Evolutionary conservation across 2,329 filamentous ascomycete species (phyloP).

Genomic region (Aureobasidium lini): DNA sequence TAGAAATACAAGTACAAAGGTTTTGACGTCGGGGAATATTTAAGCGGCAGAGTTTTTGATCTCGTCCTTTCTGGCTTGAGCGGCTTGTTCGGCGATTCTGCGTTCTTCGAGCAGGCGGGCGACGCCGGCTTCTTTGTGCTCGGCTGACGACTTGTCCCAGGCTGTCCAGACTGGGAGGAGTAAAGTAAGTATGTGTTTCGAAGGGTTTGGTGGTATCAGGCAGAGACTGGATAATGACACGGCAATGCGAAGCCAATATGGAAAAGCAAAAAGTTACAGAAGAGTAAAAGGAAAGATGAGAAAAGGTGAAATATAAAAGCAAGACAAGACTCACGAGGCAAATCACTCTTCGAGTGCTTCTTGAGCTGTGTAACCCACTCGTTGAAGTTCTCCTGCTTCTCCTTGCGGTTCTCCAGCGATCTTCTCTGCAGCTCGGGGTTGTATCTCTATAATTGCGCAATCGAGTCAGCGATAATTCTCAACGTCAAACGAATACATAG

Average conservation of each 20-base stretch:
- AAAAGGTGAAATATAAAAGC: not conserved
- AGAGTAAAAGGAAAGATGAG: not conserved
- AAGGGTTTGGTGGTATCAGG: not conserved
- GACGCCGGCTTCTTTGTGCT: constrained; percentile 20
- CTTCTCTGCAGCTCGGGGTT: constrained; percentile 90
- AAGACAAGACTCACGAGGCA: constrained; percentile 60
- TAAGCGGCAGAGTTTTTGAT: constrained; percentile 23
- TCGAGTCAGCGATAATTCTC: constrained; percentile 6
- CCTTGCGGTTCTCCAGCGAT: constrained; percentile 69
- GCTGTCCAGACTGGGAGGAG: constrained; percentile 27
- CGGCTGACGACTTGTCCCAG: constrained; percentile 27
- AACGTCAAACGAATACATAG: not conserved
- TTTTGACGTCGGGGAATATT: too few relatives aligned
- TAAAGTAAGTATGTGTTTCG: not conserved
- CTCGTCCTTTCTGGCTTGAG: constrained; percentile 25
- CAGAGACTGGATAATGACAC: not conserved
- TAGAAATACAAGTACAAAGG: not conserved
- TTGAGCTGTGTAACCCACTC: constrained; percentile 78
- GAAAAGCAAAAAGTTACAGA: not conserved
- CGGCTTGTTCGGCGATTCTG: constrained; percentile 23
- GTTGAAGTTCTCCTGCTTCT: constrained; percentile 78
- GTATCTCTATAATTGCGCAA: constrained; percentile 52
- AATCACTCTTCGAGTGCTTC: constrained; percentile 83
- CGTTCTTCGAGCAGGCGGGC: constrained; percentile 25
- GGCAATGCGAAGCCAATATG: not conserved